These are phyloP conservation scores for Exophiala phaeomuriformis DNA, from an alignment of 2,329 filamentous ascomycete genomes.

Conservation along the genomic window DNA sequence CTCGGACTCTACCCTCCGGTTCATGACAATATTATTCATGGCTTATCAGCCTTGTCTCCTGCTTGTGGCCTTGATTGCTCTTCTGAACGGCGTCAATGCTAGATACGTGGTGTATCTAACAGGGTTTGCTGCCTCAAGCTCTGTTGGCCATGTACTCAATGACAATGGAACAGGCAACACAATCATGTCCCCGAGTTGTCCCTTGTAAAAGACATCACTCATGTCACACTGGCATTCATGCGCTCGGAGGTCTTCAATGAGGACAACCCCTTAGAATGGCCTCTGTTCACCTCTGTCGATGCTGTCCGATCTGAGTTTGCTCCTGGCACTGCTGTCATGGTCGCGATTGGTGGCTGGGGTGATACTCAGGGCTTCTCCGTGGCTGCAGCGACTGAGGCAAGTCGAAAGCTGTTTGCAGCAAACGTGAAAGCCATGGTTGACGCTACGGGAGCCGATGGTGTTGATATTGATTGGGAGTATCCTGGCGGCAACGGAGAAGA, in stretches of 20 bases:
- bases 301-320: conserved; percentile 45
- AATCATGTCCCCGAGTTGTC: conserved; percentile 28
- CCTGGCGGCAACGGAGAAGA: too few species aligned
- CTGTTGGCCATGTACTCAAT: conserved; percentile 4
- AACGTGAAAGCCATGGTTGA: too few species aligned
- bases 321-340: conserved; percentile 54
- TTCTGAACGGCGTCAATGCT: background rate
- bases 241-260: conserved; percentile 47
- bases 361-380: conserved; percentile 56
- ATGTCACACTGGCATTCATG: conserved; percentile 55
- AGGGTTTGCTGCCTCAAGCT: conserved; percentile 12
- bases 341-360: conserved; percentile 71
- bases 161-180: conserved; percentile 29
- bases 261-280: conserved; percentile 33
- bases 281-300: conserved; percentile 48
- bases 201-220: conserved; percentile 44
- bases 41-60: background rate
- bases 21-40: background rate
- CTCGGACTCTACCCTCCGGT: background rate
- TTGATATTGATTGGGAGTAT: too few species aligned
- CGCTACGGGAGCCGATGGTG: too few species aligned
- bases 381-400: conserved; percentile 47
- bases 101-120: conserved; percentile 27
- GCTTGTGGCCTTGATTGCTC: background rate
- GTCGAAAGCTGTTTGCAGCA: conserved; percentile 33